Base-by-base conservation (phyloP, 805 yeast genomes). In the Metschnikowia picachoensis region DNA sequence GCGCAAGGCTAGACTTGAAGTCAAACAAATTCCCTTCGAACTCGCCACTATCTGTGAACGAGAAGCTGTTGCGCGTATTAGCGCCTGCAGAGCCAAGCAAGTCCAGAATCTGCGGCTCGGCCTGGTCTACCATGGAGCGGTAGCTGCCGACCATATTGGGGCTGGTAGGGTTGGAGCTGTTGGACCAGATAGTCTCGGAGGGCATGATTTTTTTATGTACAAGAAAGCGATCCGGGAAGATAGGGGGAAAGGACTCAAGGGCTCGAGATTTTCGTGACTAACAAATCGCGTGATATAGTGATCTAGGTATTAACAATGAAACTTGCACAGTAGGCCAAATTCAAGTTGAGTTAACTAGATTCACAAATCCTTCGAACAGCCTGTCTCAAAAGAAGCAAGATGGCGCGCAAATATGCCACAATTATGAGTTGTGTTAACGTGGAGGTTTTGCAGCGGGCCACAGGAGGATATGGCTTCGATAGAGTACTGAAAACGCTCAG, bases 11-110 rank as follows among this genome's bases (percentile, higher is more conserved):
- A 48, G 70, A 67, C 52, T 71, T 74, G 51, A 73, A 62, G n/a
- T 77, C 79, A 58, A 76, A 75, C 6, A 69, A 65, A 34, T 60
- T 64, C 10, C 65, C 48, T 48, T 68, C 76, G n/a, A 67, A 64
- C 41, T 74, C 79, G 37, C 76, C 64, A n/a, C 66, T 68, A 46
- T 68, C 76, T 41, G 65, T 63, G 50, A 67, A 64, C 7, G 78
- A 73, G 47, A 72, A 66, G 43, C 74, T 62, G 20, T 6, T 20
- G 51, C 78, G 62, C 17, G 56, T 57, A 34, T 51, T 56, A 17
- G 38, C 43, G 20, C 39, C 36, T 34, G 51, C 15, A 15, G 50
- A 32, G 36, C 46, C 51, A 17, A 68, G 58, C 45, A 67, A 55
- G 47, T 66, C 68, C 32, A 69, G 70, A 35, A 66, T 71, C 5